These are phyloP conservation scores for Pyrus pyrifolia DNA, from an alignment of 306 rosid species.

Conservation along the genomic window DNA sequence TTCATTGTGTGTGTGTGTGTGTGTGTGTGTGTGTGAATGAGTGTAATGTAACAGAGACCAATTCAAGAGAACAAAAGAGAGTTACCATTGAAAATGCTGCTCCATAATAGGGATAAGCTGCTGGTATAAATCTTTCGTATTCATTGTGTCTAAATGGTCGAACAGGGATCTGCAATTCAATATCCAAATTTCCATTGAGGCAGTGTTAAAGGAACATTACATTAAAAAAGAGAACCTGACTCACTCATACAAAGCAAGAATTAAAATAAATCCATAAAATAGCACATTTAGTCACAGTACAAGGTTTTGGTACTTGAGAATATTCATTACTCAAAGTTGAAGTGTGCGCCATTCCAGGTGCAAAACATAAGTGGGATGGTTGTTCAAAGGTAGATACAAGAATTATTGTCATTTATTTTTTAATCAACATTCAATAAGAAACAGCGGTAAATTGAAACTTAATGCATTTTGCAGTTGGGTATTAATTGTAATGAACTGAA, in stretches of 20 bases:
- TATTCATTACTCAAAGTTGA: neutral
- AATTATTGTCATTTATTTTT: too few species aligned
- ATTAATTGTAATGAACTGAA: neutral
- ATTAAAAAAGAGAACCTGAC: neutral
- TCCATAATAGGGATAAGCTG: constrained; percentile 95
- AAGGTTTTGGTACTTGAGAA: neutral
- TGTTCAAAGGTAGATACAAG: too few species aligned
- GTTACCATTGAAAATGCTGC: constrained; percentile 87
- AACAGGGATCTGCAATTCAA: constrained; percentile 78
- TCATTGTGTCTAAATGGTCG: constrained; percentile 93
- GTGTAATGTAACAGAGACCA: neutral
- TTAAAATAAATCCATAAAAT: neutral
- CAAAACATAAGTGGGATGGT: neutral
- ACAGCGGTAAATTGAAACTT: neutral
- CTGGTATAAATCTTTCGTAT: constrained; percentile 89
- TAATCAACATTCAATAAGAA: too few species aligned
- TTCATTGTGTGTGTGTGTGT: too few species aligned
- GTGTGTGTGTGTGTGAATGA: too few species aligned
- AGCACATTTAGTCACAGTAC: neutral
- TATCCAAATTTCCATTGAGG: constrained; percentile 7
- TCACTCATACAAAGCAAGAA: neutral
- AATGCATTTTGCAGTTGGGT: neutral
- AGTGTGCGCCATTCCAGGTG: neutral
- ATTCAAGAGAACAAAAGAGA: neutral
- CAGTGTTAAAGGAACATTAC: neutral